Base-by-base conservation (phyloP, 139 green algal genomes). In the Pycnococcus provasolii region DNA sequence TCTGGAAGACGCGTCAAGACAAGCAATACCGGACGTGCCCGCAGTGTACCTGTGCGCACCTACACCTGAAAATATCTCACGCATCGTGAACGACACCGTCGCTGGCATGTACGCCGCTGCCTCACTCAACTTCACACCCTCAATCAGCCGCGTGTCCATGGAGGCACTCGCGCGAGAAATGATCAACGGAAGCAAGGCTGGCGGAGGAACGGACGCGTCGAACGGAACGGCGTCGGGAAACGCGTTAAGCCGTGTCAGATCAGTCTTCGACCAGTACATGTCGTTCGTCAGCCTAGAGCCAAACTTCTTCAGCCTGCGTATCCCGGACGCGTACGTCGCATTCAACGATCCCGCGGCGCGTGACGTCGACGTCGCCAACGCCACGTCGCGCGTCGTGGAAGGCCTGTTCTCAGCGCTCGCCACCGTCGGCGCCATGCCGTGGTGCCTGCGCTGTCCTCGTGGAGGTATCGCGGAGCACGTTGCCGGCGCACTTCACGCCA, bases 381-480 rank as follows among this genome's bases (percentile, higher is more conserved):
- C 76, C 1, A 80, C 96, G 13, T 54, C 63, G 1, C 66, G 58
- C 0, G 84, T 98, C 1, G 89, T 97, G 57, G 93, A 94, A 42
- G 89, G 92, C 11, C 79, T 99, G 11, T 95, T 96, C 64, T 90
- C 74, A 9, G 86, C 87, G 58, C 82, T 94, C 60, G 87, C 83
- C 9, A 96, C 94, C 3, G 73, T 96, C 37, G 87, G 89, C 0
- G 80, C 88, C 0, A 89, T 97, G 66, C 94, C 94, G 26, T 26
- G 26, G 26, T 26, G 26, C 26, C 26, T 26, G 26, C 26, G 26
- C 26, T 95, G 85, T 61, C 89, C 86, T 4, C 76, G 80, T 61
- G 92, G 89, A 4, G 94, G 93, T 9, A 87, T 87, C 0, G 90
- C 94, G n/a, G 87, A 98, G 81, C 88, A 95, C 68, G 88, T 98